Base-by-base conservation (phyloP, 306 rosid species). In the Purshia tridentata region DNA sequence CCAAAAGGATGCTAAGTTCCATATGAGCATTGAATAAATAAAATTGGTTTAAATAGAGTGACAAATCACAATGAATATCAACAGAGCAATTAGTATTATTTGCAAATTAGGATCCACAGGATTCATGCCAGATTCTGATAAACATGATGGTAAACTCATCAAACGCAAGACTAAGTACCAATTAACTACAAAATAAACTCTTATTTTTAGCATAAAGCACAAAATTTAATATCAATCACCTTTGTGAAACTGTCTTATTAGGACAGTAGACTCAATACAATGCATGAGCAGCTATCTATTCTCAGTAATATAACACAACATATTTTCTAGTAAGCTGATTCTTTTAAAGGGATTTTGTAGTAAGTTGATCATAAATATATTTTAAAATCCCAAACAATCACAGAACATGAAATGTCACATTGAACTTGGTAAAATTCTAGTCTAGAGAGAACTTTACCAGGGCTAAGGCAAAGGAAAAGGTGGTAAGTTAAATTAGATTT, bases 401-500 rank as follows among this genome's bases (percentile, higher is more conserved):
- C 49, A 70, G 9, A 62, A 46, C 42, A 44, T 8, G 59, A 39
- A 12, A 75, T 40, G 47, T 37, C 54, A 56, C 5, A 59, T 14
- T 6, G 55, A 71, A 16, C 55, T 37, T 20, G 53, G 52, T 60
- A 9, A 42, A 39, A 53, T 3, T 18, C 6, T 39, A 18, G 56
- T 44, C n/a, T 64, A 69, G 65, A 61, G 50, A 58, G 11, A 65
- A 55, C 22, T 88, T 85, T 80, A 90, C 98, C 90, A 50, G 93
- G 97, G 77, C 98, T 88, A 70, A 92, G 97, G 83, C 97, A 88
- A 56, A 92, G 96, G 81, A 74, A 92, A 65, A 92, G 97, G 78
- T 83, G 98, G 79, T 90, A 92, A 19, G 96, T 88, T 65, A 90
- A 72, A 69, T 87, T 90, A n/a, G 93, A 88, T 81, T 90, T 92